A percentile compares a stretch with the other conserved stretches of the same genome.
Evolutionary conservation across 2,329 filamentous ascomycete species (phyloP).

Genomic region (Gaeumannomyces tritici): DNA sequence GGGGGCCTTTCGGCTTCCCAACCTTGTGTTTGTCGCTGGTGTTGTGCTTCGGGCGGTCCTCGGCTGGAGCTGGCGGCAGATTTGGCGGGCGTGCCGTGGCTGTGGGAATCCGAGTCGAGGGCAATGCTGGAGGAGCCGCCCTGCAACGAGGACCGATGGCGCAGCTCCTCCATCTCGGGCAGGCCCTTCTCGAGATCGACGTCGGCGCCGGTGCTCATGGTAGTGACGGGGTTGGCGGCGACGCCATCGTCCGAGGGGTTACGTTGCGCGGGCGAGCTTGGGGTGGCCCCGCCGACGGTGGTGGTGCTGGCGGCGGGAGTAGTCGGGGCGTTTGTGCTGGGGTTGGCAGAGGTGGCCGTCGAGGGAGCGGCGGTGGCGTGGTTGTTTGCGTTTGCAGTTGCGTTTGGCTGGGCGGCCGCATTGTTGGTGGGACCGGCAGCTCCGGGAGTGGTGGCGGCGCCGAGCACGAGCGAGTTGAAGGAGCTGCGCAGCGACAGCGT

Average conservation of each 20-base stretch:
- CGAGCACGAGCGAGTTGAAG: slow-evolving; percentile 5
- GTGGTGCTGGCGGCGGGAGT: background rate
- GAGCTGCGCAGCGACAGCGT: slow-evolving; percentile 6
- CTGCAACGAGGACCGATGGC: too few relatives aligned
- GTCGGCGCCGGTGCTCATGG: background rate
- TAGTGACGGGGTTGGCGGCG: too few relatives aligned
- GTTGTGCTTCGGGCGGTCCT: background rate
- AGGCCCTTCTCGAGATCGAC: background rate
- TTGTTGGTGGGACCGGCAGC: background rate
- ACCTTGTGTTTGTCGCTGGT: too few relatives aligned
- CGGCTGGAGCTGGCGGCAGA: background rate
- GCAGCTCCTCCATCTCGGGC: background rate
- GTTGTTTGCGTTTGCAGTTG: too few relatives aligned
- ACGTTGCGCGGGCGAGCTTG: background rate
- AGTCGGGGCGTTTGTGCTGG: too few relatives aligned
- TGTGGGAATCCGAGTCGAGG: too few relatives aligned
- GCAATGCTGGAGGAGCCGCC: too few relatives aligned
- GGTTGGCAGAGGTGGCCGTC: background rate
- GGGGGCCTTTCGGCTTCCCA: background rate
- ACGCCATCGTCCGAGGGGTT: background rate
- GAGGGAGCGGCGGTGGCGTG: background rate
- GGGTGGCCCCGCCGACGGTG: background rate
- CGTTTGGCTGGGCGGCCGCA: too few relatives aligned
- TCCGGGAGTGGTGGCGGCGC: background rate
- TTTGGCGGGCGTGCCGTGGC: too few relatives aligned